A percentile compares a stretch with the other conserved stretches of the same genome.
Conservation (phyloP, 139 green algal species). For the Chlamydomonas sp. region DNA sequence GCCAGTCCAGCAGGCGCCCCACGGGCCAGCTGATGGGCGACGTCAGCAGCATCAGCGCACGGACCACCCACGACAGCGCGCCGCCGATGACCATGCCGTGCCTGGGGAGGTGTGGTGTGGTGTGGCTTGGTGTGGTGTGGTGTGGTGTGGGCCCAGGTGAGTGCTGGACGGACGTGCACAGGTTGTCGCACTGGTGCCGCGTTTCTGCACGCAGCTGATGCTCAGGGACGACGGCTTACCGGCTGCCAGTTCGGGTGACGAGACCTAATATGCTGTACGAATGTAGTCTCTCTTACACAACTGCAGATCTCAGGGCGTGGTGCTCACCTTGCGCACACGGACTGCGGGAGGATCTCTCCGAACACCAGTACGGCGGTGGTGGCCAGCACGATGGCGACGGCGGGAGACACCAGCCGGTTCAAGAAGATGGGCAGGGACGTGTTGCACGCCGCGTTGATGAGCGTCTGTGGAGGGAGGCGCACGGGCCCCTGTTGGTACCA, state of each 20-base stretch:
- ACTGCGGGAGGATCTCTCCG: constrained; percentile 85
- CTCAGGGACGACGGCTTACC: too few species aligned
- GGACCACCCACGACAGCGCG: constrained; percentile 75
- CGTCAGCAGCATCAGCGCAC: constrained; percentile 68
- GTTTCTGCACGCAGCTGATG: too few species aligned
- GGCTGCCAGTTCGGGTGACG: too few species aligned
- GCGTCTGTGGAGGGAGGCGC: background rate
- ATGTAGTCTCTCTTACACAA: too few species aligned
- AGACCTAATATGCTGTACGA: too few species aligned
- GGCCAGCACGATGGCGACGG: constrained; percentile 51
- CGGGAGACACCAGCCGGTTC: constrained; percentile 72
- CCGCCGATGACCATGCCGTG: constrained; percentile 87
- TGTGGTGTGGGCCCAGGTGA: too few species aligned
- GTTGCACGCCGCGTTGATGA: constrained; percentile 67
- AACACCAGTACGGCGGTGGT: constrained; percentile 84
- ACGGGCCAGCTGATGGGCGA: constrained; percentile 76
- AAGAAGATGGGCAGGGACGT: constrained; percentile 82
- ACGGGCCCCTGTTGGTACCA: too few species aligned
- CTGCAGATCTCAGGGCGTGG: constrained; percentile 42
- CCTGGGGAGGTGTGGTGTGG: constrained; percentile 19
- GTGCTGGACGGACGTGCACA: too few species aligned
- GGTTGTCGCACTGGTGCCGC: too few species aligned
- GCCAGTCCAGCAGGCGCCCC: constrained; percentile 75
- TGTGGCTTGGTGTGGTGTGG: too few species aligned
- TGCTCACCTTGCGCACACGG: constrained; percentile 82